These are phyloP conservation scores for Xylaria scruposa DNA, from an alignment of 495 filamentous ascomycete genomes.

Conservation along the genomic window DNA sequence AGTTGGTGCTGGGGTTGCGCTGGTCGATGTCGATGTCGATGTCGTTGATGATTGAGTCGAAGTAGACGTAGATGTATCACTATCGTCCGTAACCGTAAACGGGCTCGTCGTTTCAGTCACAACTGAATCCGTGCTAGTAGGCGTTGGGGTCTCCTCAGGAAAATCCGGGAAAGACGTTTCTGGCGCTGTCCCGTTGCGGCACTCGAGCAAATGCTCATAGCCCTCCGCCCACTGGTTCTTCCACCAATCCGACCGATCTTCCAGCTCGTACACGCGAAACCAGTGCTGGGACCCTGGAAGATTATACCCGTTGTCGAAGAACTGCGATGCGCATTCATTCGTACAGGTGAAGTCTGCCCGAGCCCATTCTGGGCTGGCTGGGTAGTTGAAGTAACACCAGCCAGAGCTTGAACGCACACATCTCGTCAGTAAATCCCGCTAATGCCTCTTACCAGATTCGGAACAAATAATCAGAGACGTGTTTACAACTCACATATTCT, in stretches of 20 bases:
- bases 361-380: background rate
- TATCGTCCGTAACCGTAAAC: background rate
- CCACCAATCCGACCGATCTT: background rate
- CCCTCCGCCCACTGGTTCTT: background rate
- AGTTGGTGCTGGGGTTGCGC: background rate
- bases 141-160: background rate
- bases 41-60: background rate
- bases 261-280: background rate
- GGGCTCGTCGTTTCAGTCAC: background rate
- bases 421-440: background rate
- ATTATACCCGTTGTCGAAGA: background rate
- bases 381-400: slow-evolving; percentile 13
- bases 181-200: background rate
- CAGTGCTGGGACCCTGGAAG: background rate
- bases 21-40: background rate
- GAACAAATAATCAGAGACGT: no score
- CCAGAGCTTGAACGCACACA: background rate
- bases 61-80: background rate
- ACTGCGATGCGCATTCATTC: slow-evolving; percentile 7
- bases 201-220: background rate
- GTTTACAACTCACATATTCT: background rate
- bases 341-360: background rate
- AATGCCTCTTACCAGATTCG: background rate
- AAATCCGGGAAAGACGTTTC: no score
- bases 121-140: background rate